phyloP scores from a whole-genome alignment of 805 yeast species.

The Starmerella apis region DNA sequence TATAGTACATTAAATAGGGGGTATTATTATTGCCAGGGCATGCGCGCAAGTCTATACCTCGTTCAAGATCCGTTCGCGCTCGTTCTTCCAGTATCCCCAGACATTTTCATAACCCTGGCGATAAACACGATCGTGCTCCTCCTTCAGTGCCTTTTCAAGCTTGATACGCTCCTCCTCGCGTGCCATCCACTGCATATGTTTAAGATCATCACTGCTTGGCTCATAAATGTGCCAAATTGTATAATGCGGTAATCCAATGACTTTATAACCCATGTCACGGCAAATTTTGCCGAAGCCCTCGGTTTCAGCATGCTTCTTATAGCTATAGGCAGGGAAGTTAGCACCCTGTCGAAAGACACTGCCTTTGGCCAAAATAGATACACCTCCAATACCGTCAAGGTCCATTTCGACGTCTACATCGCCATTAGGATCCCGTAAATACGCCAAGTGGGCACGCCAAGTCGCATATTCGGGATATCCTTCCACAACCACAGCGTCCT shows the following conservation, averaged over 20 bases:
- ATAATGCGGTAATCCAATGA: constrained; percentile 88
- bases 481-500: constrained; percentile 93
- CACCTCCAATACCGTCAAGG: constrained; percentile 96
- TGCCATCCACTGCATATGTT: constrained; percentile 47
- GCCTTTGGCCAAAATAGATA: constrained; percentile 81
- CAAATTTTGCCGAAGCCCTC: constrained; percentile 93
- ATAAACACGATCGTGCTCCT: constrained; percentile 42
- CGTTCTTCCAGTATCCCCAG: constrained; percentile 59
- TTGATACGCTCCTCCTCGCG: constrained; percentile 35
- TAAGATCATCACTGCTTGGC: constrained; percentile 86
- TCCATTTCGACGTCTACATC: constrained; percentile 89
- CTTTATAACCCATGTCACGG: constrained; percentile 76
- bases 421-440: constrained; percentile 87
- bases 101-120: constrained; percentile 69
- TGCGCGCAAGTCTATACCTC: constrained; percentile 1
- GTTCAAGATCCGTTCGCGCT: constrained; percentile 51
- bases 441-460: constrained; percentile 95
- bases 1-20: constrained; percentile 6
- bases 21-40: too few species aligned
- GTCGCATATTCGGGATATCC: constrained; percentile 96
- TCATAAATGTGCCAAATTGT: constrained; percentile 97
- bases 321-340: constrained; percentile 93
- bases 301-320: constrained; percentile 93
- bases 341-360: constrained; percentile 77
- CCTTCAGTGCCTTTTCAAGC: constrained; percentile 30